Percentiles rank a stretch among this genome's conserved stretches.
Evolutionary conservation across 768 basidiomycete species (phyloP).

Genomic region (Pleurotus cornucopiae): DNA sequence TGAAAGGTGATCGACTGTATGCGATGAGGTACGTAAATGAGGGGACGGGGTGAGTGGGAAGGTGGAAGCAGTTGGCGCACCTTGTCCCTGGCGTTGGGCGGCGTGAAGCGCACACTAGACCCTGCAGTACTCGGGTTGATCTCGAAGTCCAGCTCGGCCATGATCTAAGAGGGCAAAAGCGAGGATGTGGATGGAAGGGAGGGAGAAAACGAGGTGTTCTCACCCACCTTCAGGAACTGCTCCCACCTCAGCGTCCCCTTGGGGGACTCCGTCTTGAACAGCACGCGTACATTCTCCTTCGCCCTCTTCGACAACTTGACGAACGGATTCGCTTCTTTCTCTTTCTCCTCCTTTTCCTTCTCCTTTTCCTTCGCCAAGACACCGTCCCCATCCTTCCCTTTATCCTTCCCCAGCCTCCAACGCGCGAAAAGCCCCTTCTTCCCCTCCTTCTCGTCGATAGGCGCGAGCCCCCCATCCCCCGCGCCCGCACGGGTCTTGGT

Average conservation of each 20-base stretch:
- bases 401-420: constrained; percentile 27
- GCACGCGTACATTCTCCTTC: constrained; percentile 55
- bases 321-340: constrained; percentile 50
- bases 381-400: constrained; percentile 30
- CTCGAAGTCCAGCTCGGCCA: constrained; percentile 75
- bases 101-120: constrained; percentile 80
- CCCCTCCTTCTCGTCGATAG: constrained; percentile 29
- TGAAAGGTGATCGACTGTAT: constrained; percentile 70
- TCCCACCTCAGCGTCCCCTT: constrained; percentile 79
- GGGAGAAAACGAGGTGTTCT: background rate
- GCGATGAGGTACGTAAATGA: background rate
- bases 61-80: constrained; percentile 14
- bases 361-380: background rate
- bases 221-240: constrained; percentile 61
- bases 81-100: constrained; percentile 47
- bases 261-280: constrained; percentile 47
- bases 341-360: constrained; percentile 33
- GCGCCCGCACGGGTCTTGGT: constrained; percentile 50
- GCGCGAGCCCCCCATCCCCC: constrained; percentile 50
- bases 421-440: too few species aligned
- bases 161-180: constrained; percentile 39
- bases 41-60: too few species aligned
- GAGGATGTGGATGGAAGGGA: too few species aligned
- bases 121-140: constrained; percentile 75
- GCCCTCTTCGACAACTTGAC: constrained; percentile 57